Base-by-base conservation (phyloP, 495 filamentous ascomycete genomes). In the Penicillium odoratum region DNA sequence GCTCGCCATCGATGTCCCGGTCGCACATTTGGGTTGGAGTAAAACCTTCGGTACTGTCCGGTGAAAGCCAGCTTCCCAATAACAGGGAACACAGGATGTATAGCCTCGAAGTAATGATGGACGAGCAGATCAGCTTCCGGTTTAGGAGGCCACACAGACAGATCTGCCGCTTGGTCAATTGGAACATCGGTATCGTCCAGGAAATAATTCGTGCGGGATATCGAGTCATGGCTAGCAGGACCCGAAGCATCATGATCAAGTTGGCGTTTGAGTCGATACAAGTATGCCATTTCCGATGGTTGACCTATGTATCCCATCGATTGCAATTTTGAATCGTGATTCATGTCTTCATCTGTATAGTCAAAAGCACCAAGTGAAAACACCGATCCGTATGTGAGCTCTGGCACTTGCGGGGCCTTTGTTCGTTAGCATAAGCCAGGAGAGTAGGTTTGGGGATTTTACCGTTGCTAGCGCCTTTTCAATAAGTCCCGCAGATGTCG, bases 251-350 rank as follows among this genome's bases (percentile, higher is more conserved):
- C 60, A 18, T 66, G 61, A 13, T 75, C 70, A 18, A 78, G 66
- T 15, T 69, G 60, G 44, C 69, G 67, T 58, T 75, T 72, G 46
- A 78, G 63, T 61, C 73, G 67, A 65, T 82, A 80, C 42, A 87
- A 69, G 85, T 85, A 88, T 48, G 75, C 73, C 25, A 86, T 70
- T 52, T 85, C 84, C 5, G 85, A 88, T 48, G 80, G 83, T 56
- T 84, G 85, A 28, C 86, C 85, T 42, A 87, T 70, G 62, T 83
- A 87, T 0, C 85, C 85, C 51, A 78, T 82, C 0, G 77, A 70
- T 34, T 74, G 75, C 28, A 75, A 68, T 42, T 70, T 73, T 43
- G 81, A 76, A 59, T 75, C 80, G 15, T 74, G 75, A 59, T 83
- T 82, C 36, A 79, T 76, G 50, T 88, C 86, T 65, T 87, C 82